A percentile compares a stretch with the other conserved stretches of the same genome.
These are phyloP conservation scores for Phytopythium chamaehyphon DNA, from an alignment of 352 stramenopile genomes.

Conservation along the genomic window DNA sequence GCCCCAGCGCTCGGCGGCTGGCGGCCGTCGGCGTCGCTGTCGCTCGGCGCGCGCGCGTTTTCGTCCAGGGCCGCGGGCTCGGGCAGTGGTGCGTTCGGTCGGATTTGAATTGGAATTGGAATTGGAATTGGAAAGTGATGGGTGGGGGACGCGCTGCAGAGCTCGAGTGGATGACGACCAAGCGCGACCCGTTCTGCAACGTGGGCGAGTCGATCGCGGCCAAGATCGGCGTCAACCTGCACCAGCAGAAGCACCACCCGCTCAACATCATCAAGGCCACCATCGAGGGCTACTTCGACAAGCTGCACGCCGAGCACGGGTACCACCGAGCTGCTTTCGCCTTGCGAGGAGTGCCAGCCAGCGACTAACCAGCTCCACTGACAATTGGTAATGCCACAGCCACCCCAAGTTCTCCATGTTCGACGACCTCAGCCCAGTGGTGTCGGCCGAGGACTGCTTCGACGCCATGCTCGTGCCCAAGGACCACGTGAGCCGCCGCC, in stretches of 20 bases:
- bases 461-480: constrained; percentile 90
- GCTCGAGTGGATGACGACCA: constrained; percentile 74
- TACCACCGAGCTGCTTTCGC: constrained; percentile 15
- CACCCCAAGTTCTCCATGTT: constrained; percentile 78
- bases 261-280: constrained; percentile 93
- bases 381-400: constrained; percentile 15
- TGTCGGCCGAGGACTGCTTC: constrained; percentile 88
- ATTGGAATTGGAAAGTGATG: too few species aligned
- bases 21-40: constrained; percentile 4
- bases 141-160: constrained; percentile 30
- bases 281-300: constrained; percentile 89
- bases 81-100: too few species aligned
- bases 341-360: too few species aligned
- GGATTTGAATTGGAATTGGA: too few species aligned
- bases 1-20: constrained; percentile 8
- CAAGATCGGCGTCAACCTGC: constrained; percentile 89
- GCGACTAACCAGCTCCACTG: background rate
- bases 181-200: constrained; percentile 84
- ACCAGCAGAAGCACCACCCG: constrained; percentile 81
- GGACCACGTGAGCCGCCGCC: constrained; percentile 84
- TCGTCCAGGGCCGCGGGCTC: constrained; percentile 1
- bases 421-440: constrained; percentile 83
- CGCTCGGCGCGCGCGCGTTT: constrained; percentile 1
- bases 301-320: constrained; percentile 57
- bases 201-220: constrained; percentile 75